Base-by-base conservation (phyloP, 1,139 yeast species). In the Lodderomyces oxycetoniae region DNA sequence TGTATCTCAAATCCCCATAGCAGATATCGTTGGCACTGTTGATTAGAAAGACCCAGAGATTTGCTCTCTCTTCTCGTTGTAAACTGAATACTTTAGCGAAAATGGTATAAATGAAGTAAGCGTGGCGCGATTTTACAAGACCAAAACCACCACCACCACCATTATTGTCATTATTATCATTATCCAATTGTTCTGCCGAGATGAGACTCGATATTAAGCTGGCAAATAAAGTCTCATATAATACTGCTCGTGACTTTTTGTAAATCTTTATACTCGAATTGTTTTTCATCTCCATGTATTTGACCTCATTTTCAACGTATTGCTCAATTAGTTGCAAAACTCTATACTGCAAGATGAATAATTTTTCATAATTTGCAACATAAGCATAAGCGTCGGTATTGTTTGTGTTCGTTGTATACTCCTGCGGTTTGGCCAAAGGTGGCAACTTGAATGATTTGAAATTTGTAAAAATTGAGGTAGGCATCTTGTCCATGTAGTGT, bases 11-110 rank as follows among this genome's bases (percentile, higher is more conserved):
- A 34, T 61, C 61, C 8, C 53, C 41, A 33, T 54, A 57, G 37
- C 67, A 61, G 5, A 54, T 43, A 31, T 61, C 66, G 34, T 58
- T 57, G 3, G 57, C 57, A 20, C 49, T 48, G 31, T 60, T 57
- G 25, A 61, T 43, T 27, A 62, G 43, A 15, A 52, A 41, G 3
- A 61, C 47, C 65, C 66, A 61, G 28, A 52, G 23, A 40, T 22
- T 39, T 35, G 21, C 5, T 6, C 20, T 33, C 11, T 33, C 26
- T 16, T 30, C 31, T 22, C 28, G 36, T 13, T 34, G 32, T 5
- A 36, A 17, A 11, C 35, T 36, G 7, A 42, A 26, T 4, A 38
- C n/a, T 28, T 34, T 34, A 11, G 30, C 9, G 16, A 42, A 27
- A 8, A 35, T 28, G 14, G 25, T 17, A 31, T 34, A 25, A 10